These are phyloP conservation scores for Spiraea crenata DNA, from an alignment of 331 rosid species.

Conservation along the genomic window DNA sequence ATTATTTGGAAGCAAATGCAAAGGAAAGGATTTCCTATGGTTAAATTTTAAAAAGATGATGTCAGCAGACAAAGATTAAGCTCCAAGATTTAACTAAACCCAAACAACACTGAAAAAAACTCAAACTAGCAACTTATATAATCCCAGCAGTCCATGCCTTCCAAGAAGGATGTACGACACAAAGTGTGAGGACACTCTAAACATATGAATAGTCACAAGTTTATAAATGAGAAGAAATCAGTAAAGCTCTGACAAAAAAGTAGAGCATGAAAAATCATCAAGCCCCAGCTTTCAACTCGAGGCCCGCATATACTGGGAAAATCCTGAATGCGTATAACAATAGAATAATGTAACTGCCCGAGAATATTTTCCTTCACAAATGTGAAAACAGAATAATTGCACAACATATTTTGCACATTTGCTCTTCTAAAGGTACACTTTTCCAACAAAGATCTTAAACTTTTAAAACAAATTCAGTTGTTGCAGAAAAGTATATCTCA, in stretches of 20 bases:
- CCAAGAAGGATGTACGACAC: too few species aligned
- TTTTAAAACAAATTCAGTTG: neutral
- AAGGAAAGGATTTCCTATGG: neutral
- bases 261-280: neutral
- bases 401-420: neutral
- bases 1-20: neutral
- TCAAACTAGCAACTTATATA: conserved; percentile 4
- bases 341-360: neutral
- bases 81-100: neutral
- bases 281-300: neutral
- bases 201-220: neutral
- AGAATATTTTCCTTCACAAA: neutral
- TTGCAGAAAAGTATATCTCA: neutral
- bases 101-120: neutral
- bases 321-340: neutral
- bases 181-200: too few species aligned
- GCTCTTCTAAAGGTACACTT: neutral
- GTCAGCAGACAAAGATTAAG: neutral
- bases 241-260: neutral
- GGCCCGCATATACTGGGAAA: neutral
- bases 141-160: neutral
- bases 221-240: neutral
- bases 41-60: neutral
- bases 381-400: neutral
- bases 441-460: neutral